phyloP scores from a whole-genome alignment of 805 yeast species.

The Cyberlindnera mrakii region DNA sequence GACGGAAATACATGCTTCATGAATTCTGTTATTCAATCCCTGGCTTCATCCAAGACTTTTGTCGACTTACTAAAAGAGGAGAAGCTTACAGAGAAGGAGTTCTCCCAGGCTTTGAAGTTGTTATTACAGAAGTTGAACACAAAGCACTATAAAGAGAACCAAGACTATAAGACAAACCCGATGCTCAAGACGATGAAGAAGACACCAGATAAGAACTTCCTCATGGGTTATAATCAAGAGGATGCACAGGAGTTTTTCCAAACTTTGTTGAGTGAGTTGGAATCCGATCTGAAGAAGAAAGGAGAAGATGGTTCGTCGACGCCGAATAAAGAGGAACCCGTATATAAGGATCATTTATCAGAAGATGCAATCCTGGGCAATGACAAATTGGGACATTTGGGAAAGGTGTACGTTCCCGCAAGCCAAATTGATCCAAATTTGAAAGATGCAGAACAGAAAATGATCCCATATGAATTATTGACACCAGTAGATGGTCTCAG shows the following conservation, averaged over 20 bases:
- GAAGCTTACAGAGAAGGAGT: constrained; percentile 10
- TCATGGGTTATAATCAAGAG: constrained; percentile 85
- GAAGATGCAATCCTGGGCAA: constrained; percentile 33
- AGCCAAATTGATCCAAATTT: constrained; percentile 70
- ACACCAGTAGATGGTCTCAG: constrained; percentile 92
- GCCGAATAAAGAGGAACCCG: constrained; percentile 16
- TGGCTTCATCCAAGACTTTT: constrained; percentile 68
- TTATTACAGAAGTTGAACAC: constrained; percentile 51
- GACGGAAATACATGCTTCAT: constrained; percentile 94
- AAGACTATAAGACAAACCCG: constrained; percentile 56
- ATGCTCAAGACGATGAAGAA: constrained; percentile 65
- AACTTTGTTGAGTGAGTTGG: constrained; percentile 60
- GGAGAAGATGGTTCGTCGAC: constrained; percentile 4
- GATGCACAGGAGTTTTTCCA: constrained; percentile 97
- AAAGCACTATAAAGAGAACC: constrained; percentile 43
- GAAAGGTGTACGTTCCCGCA: constrained; percentile 66
- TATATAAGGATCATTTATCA: constrained; percentile 26
- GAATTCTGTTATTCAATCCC: constrained; percentile 82
- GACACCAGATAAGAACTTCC: constrained; percentile 71
- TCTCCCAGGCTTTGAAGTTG: constrained; percentile 33
- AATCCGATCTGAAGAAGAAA: constrained; percentile 42
- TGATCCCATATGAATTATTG: constrained; percentile 49
- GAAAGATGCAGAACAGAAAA: constrained; percentile 34
- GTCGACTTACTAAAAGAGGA: constrained; percentile 47
- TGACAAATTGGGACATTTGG: constrained; percentile 49